phyloP scores from a whole-genome alignment of 129 eudicot species.

The Lonicera japonica region DNA sequence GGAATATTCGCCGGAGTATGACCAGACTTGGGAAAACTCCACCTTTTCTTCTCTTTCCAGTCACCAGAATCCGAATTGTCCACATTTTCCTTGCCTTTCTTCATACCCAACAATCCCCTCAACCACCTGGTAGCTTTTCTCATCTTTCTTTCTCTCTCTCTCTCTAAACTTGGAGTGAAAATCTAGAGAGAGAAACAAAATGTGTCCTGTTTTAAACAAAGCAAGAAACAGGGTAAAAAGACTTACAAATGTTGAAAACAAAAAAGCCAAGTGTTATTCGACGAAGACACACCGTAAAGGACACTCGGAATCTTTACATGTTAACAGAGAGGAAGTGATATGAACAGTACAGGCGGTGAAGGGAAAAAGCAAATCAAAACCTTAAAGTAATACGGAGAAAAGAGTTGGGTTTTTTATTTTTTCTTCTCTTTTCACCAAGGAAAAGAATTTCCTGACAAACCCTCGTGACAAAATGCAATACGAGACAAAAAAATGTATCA shows the following conservation, averaged over 20 bases:
- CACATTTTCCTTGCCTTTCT: conserved; percentile 62
- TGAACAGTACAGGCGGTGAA: conserved; percentile 21
- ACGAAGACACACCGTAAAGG: conserved; percentile 23
- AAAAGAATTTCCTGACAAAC: conserved; percentile 51
- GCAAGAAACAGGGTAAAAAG: conserved; percentile 4
- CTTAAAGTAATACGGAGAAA: conserved; percentile 48
- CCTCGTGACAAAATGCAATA: conserved; percentile 77
- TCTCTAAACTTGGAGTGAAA: neutral
- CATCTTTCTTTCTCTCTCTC: too few relatives aligned
- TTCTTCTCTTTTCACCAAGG: conserved; percentile 10
- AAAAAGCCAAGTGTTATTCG: conserved; percentile 18
- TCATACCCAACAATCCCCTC: conserved; percentile 68
- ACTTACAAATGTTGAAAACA: neutral
- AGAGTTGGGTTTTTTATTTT: conserved; percentile 19
- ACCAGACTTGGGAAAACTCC: conserved; percentile 57
- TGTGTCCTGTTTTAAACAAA: conserved; percentile 3
- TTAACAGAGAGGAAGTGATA: conserved; percentile 37
- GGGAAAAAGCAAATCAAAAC: conserved; percentile 30
- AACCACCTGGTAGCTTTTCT: conserved; percentile 89
- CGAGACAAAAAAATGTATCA: conserved; percentile 45
- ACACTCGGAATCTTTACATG: conserved; percentile 48
- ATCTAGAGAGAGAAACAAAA: conserved; percentile 10
- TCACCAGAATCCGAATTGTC: conserved; percentile 33
- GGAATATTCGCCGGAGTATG: conserved; percentile 23
- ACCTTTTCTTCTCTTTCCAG: conserved; percentile 54